Evolutionary conservation across 202 grass and related monocot genomes (phyloP).

Genomic region (Digitaria exilis): DNA sequence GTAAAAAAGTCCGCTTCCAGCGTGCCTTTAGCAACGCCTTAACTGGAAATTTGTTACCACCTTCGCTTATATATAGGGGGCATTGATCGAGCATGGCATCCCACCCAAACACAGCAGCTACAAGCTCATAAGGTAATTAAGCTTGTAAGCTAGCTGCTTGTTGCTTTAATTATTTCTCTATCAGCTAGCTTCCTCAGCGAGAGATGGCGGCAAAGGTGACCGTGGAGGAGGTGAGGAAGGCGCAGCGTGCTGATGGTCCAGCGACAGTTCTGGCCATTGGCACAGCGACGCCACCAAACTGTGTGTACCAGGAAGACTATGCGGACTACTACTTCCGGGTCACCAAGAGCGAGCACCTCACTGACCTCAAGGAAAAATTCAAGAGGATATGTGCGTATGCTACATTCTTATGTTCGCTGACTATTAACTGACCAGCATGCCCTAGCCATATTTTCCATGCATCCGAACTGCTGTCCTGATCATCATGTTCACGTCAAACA

Average conservation of each 20-base stretch:
- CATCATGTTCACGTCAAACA: too few species aligned
- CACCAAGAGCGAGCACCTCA: slow-evolving; percentile 21
- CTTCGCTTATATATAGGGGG: not conserved
- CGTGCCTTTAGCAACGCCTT: not conserved
- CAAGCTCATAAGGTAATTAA: not conserved
- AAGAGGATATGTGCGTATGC: slow-evolving; percentile 54
- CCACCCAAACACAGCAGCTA: not conserved
- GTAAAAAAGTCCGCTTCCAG: not conserved
- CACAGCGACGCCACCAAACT: not conserved
- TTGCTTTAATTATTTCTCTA: not conserved
- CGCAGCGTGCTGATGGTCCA: not conserved
- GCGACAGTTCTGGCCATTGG: not conserved
- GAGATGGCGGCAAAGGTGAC: not conserved
- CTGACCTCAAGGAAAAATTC: slow-evolving; percentile 61
- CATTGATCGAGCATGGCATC: not conserved
- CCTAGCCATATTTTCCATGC: too few species aligned
- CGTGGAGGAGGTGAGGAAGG: slow-evolving; percentile 6
- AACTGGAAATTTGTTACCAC: too few species aligned
- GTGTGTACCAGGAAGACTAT: not conserved
- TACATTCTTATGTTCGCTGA: not conserved
- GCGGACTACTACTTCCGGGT: not conserved
- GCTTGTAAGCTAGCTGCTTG: not conserved
- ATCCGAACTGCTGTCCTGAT: too few species aligned
- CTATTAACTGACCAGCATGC: too few species aligned
- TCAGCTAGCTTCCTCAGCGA: not conserved